Evolutionary conservation across 441 rosid genomes (phyloP).

Genomic region (Brassica balearica): DNA sequence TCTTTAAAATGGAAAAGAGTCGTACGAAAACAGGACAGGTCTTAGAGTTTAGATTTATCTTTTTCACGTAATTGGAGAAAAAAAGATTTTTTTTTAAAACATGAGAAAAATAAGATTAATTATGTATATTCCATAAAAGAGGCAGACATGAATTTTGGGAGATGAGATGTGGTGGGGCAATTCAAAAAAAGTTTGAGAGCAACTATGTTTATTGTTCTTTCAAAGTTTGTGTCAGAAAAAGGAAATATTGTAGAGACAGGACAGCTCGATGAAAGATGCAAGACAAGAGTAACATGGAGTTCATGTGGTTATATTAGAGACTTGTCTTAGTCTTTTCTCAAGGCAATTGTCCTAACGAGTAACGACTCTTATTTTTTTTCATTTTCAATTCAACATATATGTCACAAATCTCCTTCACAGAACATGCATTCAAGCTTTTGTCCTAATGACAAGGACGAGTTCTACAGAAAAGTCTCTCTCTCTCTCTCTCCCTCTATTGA

Average conservation of each 20-base stretch:
- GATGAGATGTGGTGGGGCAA: slow-evolving; percentile 33
- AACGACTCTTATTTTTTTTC: slow-evolving; percentile 24
- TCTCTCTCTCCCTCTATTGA: background rate
- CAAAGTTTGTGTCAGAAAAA: slow-evolving; percentile 24
- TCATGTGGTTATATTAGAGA: slow-evolving; percentile 38
- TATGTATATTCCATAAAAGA: slow-evolving; percentile 23
- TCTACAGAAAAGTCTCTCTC: slow-evolving; percentile 21
- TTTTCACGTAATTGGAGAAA: slow-evolving; percentile 29
- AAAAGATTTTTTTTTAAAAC: too few relatives aligned
- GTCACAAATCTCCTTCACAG: slow-evolving; percentile 36
- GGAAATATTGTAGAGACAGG: slow-evolving; percentile 36
- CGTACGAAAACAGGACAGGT: slow-evolving; percentile 30
- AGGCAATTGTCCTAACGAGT: slow-evolving; percentile 34
- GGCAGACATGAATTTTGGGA: slow-evolving; percentile 34
- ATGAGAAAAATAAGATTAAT: slow-evolving; percentile 5
- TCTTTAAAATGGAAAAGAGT: slow-evolving; percentile 10
- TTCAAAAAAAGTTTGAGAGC: slow-evolving; percentile 27
- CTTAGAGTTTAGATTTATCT: slow-evolving; percentile 3
- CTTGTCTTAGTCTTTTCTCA: slow-evolving; percentile 43
- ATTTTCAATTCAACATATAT: slow-evolving; percentile 6
- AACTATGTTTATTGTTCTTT: slow-evolving; percentile 24
- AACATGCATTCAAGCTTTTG: slow-evolving; percentile 41
- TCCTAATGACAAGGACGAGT: slow-evolving; percentile 35
- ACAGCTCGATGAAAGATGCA: slow-evolving; percentile 38
- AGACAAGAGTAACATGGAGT: slow-evolving; percentile 47